Evolutionary conservation across 768 basidiomycete species (phyloP).

Genomic region (Lentinula guzmanii): DNA sequence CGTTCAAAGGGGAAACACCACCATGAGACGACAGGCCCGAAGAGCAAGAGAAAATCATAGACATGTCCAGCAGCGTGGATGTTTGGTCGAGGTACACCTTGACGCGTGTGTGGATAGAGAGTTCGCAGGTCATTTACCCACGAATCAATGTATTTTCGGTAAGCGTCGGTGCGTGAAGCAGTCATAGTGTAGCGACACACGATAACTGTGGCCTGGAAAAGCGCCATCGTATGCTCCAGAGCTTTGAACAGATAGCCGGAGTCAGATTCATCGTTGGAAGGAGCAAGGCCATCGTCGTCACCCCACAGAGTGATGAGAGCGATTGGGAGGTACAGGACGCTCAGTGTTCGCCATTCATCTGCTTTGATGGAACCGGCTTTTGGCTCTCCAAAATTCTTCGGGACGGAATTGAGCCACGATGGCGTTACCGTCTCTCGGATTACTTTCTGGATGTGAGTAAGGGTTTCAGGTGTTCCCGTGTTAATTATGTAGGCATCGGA

Average conservation of each 20-base stretch:
- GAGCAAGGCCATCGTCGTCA: background rate
- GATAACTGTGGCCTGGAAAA: constrained; percentile 16
- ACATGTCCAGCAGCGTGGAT: constrained; percentile 24
- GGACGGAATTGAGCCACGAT: constrained; percentile 21
- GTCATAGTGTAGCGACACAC: constrained; percentile 12
- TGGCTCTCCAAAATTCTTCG: constrained; percentile 18
- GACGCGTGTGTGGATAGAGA: constrained; percentile 10
- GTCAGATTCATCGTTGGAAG: background rate
- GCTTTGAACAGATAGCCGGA: background rate
- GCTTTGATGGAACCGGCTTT: constrained; percentile 29
- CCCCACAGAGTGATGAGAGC: constrained; percentile 27
- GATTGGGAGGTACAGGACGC: constrained; percentile 25
- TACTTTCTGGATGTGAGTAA: constrained; percentile 15
- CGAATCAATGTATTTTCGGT: background rate
- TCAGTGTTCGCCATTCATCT: constrained; percentile 25
- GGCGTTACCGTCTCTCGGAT: constrained; percentile 17
- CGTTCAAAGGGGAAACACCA: no score
- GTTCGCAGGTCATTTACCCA: constrained; percentile 11
- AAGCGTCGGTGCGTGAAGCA: background rate
- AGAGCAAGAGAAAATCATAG: no score
- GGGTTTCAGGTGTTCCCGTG: background rate
- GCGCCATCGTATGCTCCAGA: constrained; percentile 18
- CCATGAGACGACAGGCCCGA: no score
- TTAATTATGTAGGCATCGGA: background rate
- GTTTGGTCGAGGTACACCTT: constrained; percentile 13